phyloP scores from a whole-genome alignment of 495 filamentous ascomycete species.

The Hypoxylon fuscum region DNA sequence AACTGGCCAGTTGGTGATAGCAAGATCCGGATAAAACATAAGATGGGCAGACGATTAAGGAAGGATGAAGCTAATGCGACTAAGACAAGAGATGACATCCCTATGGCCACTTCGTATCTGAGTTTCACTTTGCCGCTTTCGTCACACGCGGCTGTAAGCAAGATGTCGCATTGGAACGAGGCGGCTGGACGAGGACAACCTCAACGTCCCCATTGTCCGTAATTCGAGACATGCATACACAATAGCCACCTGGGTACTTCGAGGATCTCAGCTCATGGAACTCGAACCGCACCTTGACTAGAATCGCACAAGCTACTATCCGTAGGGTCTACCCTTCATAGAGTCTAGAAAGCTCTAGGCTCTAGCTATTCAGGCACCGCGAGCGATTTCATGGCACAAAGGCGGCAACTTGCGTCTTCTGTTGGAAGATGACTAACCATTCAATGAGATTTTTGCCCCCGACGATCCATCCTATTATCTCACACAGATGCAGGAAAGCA shows the following conservation, averaged over 20 bases:
- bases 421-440: conserved; percentile 25
- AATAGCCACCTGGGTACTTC: background rate
- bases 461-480: conserved; percentile 34
- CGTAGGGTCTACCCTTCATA: conserved; percentile 18
- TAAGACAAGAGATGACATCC: background rate
- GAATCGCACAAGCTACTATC: conserved; percentile 12
- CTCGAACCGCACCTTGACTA: conserved; percentile 4
- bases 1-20: conserved; percentile 6
- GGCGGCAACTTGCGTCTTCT: conserved; percentile 35
- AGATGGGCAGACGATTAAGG: conserved; percentile 8
- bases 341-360: conserved; percentile 26
- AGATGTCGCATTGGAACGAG: conserved; percentile 17
- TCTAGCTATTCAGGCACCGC: conserved; percentile 15
- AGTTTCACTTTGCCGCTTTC: conserved; percentile 38
- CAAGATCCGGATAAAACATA: conserved; percentile 13
- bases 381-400: conserved; percentile 29
- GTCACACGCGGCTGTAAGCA: conserved; percentile 27
- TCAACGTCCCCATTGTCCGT: conserved; percentile 4
- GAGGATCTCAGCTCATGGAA: conserved; percentile 6
- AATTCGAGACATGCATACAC: background rate
- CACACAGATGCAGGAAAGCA: conserved; percentile 20
- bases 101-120: conserved; percentile 19
- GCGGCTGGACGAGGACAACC: too few relatives aligned
- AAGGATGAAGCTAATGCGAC: conserved; percentile 10
- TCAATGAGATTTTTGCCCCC: conserved; percentile 26